These are phyloP conservation scores for Aspergillus hancockii DNA, from an alignment of 495 filamentous ascomycete genomes.

Conservation along the genomic window DNA sequence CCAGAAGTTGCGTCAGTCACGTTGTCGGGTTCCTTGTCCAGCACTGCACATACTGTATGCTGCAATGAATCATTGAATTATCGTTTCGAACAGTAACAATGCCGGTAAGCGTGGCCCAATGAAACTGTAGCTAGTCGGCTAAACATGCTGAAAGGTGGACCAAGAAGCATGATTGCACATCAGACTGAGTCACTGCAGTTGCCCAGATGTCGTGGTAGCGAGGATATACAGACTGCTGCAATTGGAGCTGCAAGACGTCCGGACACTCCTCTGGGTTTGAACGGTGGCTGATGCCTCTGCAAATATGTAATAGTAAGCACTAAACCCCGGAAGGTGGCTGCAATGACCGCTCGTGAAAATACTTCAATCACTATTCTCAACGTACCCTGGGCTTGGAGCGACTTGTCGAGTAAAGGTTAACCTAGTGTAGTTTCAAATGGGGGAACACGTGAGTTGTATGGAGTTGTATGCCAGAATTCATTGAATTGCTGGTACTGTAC, in stretches of 20 bases:
- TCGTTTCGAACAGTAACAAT: background rate
- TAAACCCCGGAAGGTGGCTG: background rate
- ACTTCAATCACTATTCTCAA: background rate
- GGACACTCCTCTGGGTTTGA: background rate
- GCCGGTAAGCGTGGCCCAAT: background rate
- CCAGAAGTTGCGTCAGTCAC: slow-evolving; percentile 1
- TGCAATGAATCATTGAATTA: slow-evolving; percentile 3
- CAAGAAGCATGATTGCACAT: background rate
- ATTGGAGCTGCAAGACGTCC: background rate
- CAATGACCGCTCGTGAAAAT: background rate
- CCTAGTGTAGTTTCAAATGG: background rate
- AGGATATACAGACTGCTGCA: background rate
- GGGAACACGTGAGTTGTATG: background rate
- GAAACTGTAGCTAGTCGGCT: background rate
- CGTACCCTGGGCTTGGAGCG: background rate
- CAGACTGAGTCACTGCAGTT: background rate
- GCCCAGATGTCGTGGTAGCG: background rate
- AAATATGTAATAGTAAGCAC: background rate
- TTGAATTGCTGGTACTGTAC: background rate
- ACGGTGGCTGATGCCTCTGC: background rate
- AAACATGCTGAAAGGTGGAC: background rate
- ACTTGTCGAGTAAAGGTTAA: background rate
- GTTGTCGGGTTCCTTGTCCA: background rate
- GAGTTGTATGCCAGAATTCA: background rate
- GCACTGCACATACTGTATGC: background rate